Base-by-base conservation (phyloP, 129 eudicot species). In the Flaveria sonorensis region DNA sequence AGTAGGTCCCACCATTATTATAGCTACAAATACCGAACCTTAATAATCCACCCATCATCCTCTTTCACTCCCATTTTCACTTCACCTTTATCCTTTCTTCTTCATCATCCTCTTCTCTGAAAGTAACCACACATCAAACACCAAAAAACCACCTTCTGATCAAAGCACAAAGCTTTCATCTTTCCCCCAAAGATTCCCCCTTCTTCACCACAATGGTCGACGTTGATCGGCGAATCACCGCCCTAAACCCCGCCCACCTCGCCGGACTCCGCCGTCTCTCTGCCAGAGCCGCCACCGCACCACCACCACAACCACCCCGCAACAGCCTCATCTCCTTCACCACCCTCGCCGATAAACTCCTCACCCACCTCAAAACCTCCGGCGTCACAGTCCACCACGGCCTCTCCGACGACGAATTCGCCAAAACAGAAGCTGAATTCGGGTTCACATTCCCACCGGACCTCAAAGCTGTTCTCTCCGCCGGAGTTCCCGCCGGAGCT, bases 181-280 rank as follows among this genome's bases (percentile, higher is more conserved):
- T 52, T 77, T 77, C 39, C 30, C 24, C 3, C 50, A 32, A 9
- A 10, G 28, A 7, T 65, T 23, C 13, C 20, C 6, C 21, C 10
- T 21, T 53, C 15, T 19, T 45, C 10, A 73, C 65, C 12, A 79
- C n/a, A 76, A 94, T 95, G 99, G 99, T 95, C 7, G 99, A 91
- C 82, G 99, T 91, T 26, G 97, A 89, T 79, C 81, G 99, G 72
- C 81, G 96, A 60, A 95, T 91, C 96, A 79, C 92, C 19, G 95
- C 96, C 0, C 81, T 94, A 5, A 94, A 91, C 79, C 97, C 96
- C 20, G 89, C 96, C 20, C 99, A 91, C 48, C 65, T 87, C 5
- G 99, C 99, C 78, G 99, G 96, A 3, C 94, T 95, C 79, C 99
- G 99, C 23, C 97, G 99, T 14, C 97, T 95, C 72, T 91, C 97